Evolutionary conservation across 2,329 filamentous ascomycete genomes (phyloP).

Genomic region (Macrophomina tecta): DNA sequence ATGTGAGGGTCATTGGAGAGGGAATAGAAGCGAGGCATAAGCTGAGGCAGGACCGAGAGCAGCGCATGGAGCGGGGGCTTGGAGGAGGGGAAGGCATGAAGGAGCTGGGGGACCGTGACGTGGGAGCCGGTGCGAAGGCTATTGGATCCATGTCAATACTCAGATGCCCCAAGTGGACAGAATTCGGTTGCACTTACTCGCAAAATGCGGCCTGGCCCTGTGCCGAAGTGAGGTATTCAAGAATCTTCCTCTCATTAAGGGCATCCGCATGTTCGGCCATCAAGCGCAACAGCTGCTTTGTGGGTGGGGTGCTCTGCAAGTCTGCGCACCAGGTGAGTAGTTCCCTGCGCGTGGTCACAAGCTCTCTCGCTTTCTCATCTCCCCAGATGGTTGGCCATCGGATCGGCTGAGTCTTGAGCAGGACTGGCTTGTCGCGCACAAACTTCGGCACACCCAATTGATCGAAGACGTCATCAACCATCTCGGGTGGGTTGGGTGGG

Average conservation of each 20-base stretch:
- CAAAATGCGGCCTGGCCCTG: constrained; percentile 94
- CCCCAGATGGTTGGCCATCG: constrained; percentile 99
- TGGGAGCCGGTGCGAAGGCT: constrained; percentile 80
- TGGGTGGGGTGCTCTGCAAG: constrained; percentile 89
- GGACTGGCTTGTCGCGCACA: constrained; percentile 81
- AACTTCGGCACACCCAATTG: constrained; percentile 80
- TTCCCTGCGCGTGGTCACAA: constrained; percentile 89
- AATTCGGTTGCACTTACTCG: constrained; percentile 55
- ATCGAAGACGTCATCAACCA: constrained; percentile 86
- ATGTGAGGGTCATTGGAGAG: constrained; percentile 94
- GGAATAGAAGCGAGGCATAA: constrained; percentile 99
- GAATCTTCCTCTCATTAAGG: constrained; percentile 84
- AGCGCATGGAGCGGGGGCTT: constrained; percentile 85
- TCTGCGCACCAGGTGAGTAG: constrained; percentile 96
- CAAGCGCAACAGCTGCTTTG: constrained; percentile 82
- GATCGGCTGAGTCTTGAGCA: constrained; percentile 78
- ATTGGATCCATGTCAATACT: constrained; percentile 17
- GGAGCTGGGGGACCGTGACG: constrained; percentile 81
- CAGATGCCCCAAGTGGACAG: not conserved
- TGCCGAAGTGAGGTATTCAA: constrained; percentile 82
- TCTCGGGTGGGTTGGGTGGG: constrained; percentile 77
- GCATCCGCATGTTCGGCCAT: constrained; percentile 84
- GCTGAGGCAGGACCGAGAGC: constrained; percentile 77
- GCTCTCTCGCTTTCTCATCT: constrained; percentile 80
- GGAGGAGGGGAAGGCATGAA: constrained; percentile 89